Base-by-base conservation (phyloP, 2,329 filamentous ascomycete genomes). In the Corniculantispora saksenae region DNA sequence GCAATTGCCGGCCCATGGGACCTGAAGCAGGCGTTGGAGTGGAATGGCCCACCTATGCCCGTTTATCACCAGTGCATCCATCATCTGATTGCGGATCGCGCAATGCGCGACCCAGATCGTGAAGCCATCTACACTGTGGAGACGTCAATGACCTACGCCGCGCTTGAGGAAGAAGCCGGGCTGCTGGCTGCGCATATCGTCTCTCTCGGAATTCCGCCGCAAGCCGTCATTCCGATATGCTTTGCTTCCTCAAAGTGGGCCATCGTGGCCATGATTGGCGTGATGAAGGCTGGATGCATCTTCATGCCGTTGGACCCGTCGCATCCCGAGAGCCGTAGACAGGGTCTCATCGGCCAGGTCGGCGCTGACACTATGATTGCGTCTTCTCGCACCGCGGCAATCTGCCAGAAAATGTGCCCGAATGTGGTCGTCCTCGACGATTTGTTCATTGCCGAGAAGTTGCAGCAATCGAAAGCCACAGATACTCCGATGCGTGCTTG, bases 241-340 rank as follows among this genome's bases (percentile, higher is more conserved):
- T 60, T 60, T 17, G 40, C 40, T 17, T 48, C 40, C 12, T 60
- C 40, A 7, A 60, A 48, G 10, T 60, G 57, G 57, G 57, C 57
- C 8, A 60, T 60, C 25, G 57, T 60, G 4, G 57, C 57, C 1
- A 60, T 60, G 57, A 50, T 60, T 35, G 57, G 40, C 9, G 45
- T 60, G 19, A 60, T 60, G 57, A 60, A 60, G 25, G 40, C 57
- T 2, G 57, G 57, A 12, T 47, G 57, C 25, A 60, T 35, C 43
- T 40, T 57, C 13, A 57, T 57, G 54, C 54, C 54, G 23, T 35
- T 57, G 12, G 54, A 57, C 23, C 54, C 54, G 12, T 57, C 54
- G 10, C 54, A 57, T 27, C 54, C 54, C 21, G 54, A 57, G 5
- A 57, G 54, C 35, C 54, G 54, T 35, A 57, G 54, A 19, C 54